Evolutionary conservation across 805 yeast species (phyloP), one percentile per base, ranked within the genome.

Genomic region (Starmerella gropengiesseri): DNA sequence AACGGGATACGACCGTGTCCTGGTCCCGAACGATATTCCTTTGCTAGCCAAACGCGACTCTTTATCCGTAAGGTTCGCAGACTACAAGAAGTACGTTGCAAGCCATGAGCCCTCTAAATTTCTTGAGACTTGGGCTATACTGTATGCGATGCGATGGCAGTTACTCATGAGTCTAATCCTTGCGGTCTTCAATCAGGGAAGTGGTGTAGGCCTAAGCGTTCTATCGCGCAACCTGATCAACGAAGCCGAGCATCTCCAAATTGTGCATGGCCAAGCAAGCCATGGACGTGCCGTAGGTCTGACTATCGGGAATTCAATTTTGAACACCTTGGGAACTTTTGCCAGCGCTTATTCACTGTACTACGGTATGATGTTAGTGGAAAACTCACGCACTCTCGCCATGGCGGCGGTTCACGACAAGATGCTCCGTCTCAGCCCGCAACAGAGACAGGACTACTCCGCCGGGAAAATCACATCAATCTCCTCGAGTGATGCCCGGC

Each of bases 401-500:
- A 80, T 83, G 7, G 78, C 78, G 48, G 75, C 78, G 12, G 66
- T 83, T 17, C 66, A 81, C 45, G 74, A 72, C 41, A 85, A 85
- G 58, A 71, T 87, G 14, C 72, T 82, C 51, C 64, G 58, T 40
- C 63, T 85, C 13, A 71, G 75, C 43, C 68, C 75, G 13, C 67
- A 66, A 41, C 71, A 85, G 7, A 70, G 70, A 41, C 70, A 70
- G 48, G 67, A 71, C 45, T 81, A 62, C 55, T 76, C 93, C 1
- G 69, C 74, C 25, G 80, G 87, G 33, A 74, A 73, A 46, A 71
- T 85, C 43, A 81, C 89, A 21, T 75, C 85, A 5, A 62, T 83
- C 59, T 71, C 82, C 58, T 81, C 87, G 48, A 75, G 91, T 2
- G 95, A 85, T 58, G 63, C 82, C 31, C 70, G 86, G 8, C 74